Conservation (phyloP, 192 early-diverging fungal species). For the Ambispora gerdemannii region DNA sequence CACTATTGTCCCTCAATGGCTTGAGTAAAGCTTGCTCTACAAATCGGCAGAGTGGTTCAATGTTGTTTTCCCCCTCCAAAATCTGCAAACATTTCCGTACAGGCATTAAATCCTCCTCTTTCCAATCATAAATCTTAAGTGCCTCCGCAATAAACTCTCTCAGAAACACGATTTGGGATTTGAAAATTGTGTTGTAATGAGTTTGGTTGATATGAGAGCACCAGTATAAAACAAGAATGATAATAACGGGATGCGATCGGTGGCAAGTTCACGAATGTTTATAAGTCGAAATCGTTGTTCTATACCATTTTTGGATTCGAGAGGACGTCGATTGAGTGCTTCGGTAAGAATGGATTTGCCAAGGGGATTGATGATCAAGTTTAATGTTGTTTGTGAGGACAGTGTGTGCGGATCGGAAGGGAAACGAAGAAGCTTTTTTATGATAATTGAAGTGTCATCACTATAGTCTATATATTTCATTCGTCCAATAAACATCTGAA, state of each 20-base stretch:
- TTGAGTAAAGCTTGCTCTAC: neutral
- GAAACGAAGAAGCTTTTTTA: slow-evolving; percentile 10
- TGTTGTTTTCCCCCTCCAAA: slow-evolving; percentile 1
- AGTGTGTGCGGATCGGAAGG: slow-evolving; percentile 14
- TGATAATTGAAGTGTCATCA: slow-evolving; percentile 16
- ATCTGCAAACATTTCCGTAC: neutral
- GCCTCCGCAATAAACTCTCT: slow-evolving; percentile 1
- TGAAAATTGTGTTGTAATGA: neutral
- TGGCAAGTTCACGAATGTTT: slow-evolving; percentile 3
- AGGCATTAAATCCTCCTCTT: slow-evolving; percentile 4
- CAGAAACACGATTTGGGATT: slow-evolving; percentile 1
- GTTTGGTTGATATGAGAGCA: slow-evolving; percentile 19
- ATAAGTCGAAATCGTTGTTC: slow-evolving; percentile 3
- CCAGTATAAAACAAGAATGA: slow-evolving; percentile 25
- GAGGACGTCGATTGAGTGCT: neutral
- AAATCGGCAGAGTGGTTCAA: slow-evolving; percentile 16
- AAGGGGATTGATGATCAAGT: slow-evolving; percentile 1
- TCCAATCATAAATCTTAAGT: neutral
- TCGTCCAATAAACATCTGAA: neutral
- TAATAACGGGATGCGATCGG: slow-evolving; percentile 19
- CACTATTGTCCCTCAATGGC: slow-evolving; percentile 16
- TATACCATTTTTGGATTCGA: slow-evolving; percentile 8
- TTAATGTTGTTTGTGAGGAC: neutral
- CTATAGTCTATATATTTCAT: slow-evolving; percentile 7
- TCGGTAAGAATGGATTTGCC: slow-evolving; percentile 17